Conservation (phyloP, 805 yeast genomes). For the Ogataea trehalophila region DNA sequence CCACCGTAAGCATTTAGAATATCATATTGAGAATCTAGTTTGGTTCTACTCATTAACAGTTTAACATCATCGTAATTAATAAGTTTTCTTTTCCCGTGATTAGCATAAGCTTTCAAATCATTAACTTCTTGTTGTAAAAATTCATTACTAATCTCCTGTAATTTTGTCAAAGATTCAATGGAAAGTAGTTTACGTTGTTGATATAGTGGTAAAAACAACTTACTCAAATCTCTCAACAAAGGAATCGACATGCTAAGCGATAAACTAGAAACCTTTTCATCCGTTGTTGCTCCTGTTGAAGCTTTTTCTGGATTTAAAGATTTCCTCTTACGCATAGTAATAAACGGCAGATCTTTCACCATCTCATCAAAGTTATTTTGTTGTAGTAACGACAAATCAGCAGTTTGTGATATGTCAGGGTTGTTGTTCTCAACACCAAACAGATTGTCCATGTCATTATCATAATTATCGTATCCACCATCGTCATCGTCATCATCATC, state of each 20-base stretch:
- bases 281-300: neutral
- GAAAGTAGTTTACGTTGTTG: conserved; percentile 16
- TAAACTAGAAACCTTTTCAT: no score
- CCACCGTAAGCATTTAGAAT: conserved; percentile 5
- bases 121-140: conserved; percentile 32
- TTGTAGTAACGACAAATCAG: conserved; percentile 18
- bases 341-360: conserved; percentile 9
- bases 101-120: conserved; percentile 33
- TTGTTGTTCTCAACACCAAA: conserved; percentile 4
- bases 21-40: conserved; percentile 15
- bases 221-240: conserved; percentile 12
- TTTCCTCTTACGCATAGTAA: conserved; percentile 12
- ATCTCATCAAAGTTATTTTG: neutral
- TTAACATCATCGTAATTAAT: conserved; percentile 32
- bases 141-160: conserved; percentile 31
- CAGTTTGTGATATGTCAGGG: neutral
- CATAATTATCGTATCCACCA: conserved; percentile 8
- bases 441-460: conserved; percentile 1
- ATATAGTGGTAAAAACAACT: conserved; percentile 14
- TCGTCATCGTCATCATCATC: conserved; percentile 7
- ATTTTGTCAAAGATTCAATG: conserved; percentile 17
- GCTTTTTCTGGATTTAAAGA: neutral
- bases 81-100: conserved; percentile 26
- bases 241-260: conserved; percentile 5
- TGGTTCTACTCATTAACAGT: conserved; percentile 29